Percentiles rank a stretch among this genome's conserved stretches.
These are phyloP conservation scores for Salix dunnii DNA, from an alignment of 345 rosid genomes.

Conservation along the genomic window DNA sequence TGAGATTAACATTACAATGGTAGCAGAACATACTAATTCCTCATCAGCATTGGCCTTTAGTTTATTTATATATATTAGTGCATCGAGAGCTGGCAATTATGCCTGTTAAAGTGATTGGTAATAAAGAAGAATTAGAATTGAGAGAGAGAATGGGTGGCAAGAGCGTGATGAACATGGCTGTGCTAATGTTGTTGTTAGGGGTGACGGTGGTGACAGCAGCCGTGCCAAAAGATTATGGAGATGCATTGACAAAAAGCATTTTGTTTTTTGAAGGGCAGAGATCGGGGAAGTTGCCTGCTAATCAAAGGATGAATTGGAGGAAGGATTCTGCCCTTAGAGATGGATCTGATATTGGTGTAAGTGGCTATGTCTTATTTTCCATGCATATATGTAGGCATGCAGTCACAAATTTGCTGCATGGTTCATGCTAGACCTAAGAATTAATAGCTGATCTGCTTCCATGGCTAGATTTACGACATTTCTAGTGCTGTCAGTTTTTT, in stretches of 20 bases:
- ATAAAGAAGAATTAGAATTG: not conserved
- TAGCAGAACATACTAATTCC: too few relatives aligned
- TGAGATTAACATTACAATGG: too few relatives aligned
- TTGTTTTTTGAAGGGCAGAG: conserved; percentile 30
- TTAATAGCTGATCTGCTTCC: too few relatives aligned
- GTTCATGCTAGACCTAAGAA: too few relatives aligned
- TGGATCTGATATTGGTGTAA: conserved; percentile 26
- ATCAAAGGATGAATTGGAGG: conserved; percentile 22
- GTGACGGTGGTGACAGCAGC: not conserved
- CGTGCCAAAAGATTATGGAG: conserved; percentile 17
- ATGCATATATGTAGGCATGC: too few relatives aligned
- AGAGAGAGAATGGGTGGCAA: not conserved
- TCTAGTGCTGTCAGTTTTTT: too few relatives aligned
- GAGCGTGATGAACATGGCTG: not conserved
- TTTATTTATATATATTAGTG: too few relatives aligned
- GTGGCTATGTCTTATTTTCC: not conserved
- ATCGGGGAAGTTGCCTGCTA: conserved; percentile 24
- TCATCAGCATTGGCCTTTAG: too few relatives aligned
- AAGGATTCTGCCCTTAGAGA: conserved; percentile 22
- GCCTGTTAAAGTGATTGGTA: too few relatives aligned
- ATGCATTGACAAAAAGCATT: conserved; percentile 22
- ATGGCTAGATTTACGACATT: too few relatives aligned
- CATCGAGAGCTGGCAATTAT: too few relatives aligned
- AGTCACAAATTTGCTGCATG: too few relatives aligned
- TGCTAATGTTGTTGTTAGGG: not conserved